Evolutionary conservation across 2,329 filamentous ascomycete species (phyloP).

Genomic region (Phoma sp.): DNA sequence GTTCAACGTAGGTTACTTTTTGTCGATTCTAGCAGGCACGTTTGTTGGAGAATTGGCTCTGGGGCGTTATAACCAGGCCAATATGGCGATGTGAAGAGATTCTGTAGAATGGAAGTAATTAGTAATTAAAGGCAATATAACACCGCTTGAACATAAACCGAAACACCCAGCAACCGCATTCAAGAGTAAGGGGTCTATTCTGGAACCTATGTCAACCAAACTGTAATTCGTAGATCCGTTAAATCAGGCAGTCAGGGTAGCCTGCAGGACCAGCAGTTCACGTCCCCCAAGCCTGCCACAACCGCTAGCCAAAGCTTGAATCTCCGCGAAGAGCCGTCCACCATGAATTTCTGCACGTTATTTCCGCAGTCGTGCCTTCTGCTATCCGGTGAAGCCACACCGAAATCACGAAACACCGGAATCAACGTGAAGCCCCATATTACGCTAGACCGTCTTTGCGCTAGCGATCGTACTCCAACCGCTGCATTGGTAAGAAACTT

Average conservation of each 20-base stretch:
- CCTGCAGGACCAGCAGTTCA: not conserved
- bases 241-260: not conserved
- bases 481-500: constrained; percentile 40
- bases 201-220: not conserved
- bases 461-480: constrained; percentile 26
- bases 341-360: not conserved
- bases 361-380: constrained; percentile 1
- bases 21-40: constrained; percentile 76
- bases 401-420: not conserved
- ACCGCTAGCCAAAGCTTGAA: constrained; percentile 32
- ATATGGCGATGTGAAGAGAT: constrained; percentile 36
- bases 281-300: constrained; percentile 19
- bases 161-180: not conserved
- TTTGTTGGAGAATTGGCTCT: constrained; percentile 87
- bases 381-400: constrained; percentile 6
- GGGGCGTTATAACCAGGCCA: constrained; percentile 66
- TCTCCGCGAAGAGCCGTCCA: not conserved
- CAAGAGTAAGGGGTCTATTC: constrained; percentile 3
- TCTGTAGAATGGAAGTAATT: not conserved
- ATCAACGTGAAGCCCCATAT: not conserved
- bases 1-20: constrained; percentile 83
- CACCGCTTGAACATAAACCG: not conserved
- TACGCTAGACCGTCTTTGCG: constrained; percentile 18
- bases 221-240: not conserved
- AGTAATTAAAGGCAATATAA: not conserved